Evolutionary conservation across 768 basidiomycete species (phyloP), one percentile per base, ranked within the genome.

Genomic region (Lepiota venenata): DNA sequence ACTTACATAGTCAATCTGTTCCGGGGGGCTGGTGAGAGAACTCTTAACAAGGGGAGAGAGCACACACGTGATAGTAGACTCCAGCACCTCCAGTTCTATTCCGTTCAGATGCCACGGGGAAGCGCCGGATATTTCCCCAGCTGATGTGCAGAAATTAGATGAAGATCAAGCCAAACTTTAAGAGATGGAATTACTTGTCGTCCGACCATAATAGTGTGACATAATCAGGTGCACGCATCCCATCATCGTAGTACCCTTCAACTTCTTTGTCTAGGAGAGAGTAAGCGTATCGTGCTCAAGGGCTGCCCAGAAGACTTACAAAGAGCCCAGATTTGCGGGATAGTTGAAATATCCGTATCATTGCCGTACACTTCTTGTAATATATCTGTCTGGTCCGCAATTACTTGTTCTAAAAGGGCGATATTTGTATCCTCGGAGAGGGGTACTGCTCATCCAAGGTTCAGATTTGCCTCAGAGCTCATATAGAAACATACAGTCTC

Each of bases 81-180:
- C 86, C 87, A 22, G 85, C 81, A 39, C 87, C 85, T 44, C 85
- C 87, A 3, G 77, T 79, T 47, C 85, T 74, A 60, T 81, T 81
- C 14, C 81, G 73, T 61, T 85, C 83, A 14, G 69, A 71, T 5
- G 68, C 63, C 7, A 77, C 61, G 1, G 83, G 83, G 58, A 79
- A 81, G 18, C 87, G 79, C 35, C 84, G 81, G 47, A 88, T 75
- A 61, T 88, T 88, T 2, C 87, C 87, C 78, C 80, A 88, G 66
- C 82, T 84, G 11, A 44, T 11, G 37, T 25, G 25, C 8, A 50
- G 21, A 10, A 16, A 47, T 20, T 20, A 11, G 40, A 18, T 14
- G 42, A 20, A 16, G 48, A 14, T 16, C 16, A 1, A 21, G n/a
- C 14, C n/a, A n/a, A 4, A 40, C n/a, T 5, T 42, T n/a, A 40